These are phyloP conservation scores for Dicorynia guianensis DNA, from an alignment of 306 rosid species.

Conservation along the genomic window DNA sequence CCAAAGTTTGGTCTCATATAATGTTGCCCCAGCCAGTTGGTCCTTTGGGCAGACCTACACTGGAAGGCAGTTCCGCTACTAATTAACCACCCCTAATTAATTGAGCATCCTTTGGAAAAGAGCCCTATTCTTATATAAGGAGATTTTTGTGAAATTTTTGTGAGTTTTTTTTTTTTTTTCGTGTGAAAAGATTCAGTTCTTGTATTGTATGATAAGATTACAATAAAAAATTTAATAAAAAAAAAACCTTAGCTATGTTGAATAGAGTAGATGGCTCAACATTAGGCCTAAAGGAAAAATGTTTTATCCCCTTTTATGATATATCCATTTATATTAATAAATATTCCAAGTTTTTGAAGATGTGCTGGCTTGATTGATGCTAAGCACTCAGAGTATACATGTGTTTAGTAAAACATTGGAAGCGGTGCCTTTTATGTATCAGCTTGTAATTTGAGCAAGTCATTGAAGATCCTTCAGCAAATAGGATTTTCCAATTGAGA, in stretches of 20 bases:
- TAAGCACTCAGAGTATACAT: slow-evolving; percentile 1
- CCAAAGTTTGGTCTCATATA: slow-evolving; percentile 43
- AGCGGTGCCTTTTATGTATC: not conserved
- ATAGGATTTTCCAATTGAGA: slow-evolving; percentile 34
- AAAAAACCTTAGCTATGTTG: slow-evolving; percentile 2
- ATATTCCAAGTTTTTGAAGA: slow-evolving; percentile 38
- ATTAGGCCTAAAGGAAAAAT: slow-evolving; percentile 44
- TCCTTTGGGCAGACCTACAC: slow-evolving; percentile 60
- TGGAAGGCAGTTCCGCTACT: slow-evolving; percentile 51
- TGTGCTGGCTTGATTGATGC: slow-evolving; percentile 45
- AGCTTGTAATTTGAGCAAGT: slow-evolving; percentile 35
- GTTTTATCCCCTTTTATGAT: slow-evolving; percentile 35
- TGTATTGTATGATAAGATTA: slow-evolving; percentile 21
- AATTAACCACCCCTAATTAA: slow-evolving; percentile 8
- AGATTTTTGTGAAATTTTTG: too few relatives aligned
- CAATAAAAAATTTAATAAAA: not conserved
- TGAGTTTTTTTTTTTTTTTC: too few relatives aligned
- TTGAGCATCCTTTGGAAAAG: slow-evolving; percentile 26
- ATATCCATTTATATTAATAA: slow-evolving; percentile 19
- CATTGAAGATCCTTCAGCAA: slow-evolving; percentile 26
- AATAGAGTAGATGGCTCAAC: slow-evolving; percentile 34
- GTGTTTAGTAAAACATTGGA: not conserved
- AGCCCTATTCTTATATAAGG: too few relatives aligned
- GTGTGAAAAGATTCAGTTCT: slow-evolving; percentile 33
- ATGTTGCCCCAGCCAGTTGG: slow-evolving; percentile 52